Conservation (phyloP, 129 eudicot genomes). For the Heracleum sosnowskyi region DNA sequence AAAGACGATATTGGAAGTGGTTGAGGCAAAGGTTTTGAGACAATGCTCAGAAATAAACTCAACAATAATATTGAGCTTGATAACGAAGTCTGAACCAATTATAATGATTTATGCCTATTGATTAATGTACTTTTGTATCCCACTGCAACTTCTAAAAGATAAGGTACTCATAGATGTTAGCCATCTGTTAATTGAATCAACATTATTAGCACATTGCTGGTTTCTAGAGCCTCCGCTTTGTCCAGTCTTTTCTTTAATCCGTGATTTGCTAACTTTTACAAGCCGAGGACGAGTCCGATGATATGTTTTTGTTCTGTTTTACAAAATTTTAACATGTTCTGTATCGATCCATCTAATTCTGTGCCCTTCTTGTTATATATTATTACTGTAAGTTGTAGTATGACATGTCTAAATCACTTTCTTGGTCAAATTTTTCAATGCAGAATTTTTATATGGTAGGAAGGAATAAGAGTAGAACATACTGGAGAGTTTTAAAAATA, state of each 20-base stretch:
- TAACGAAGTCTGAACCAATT: neutral
- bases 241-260: neutral
- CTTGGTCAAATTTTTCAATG: conserved; percentile 5
- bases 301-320: neutral
- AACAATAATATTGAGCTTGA: neutral
- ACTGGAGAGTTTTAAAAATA: conserved; percentile 74
- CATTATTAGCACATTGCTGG: neutral
- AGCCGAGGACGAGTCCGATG: neutral
- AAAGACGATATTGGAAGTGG: neutral
- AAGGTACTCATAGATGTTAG: neutral
- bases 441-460: conserved; percentile 86
- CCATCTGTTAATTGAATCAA: neutral
- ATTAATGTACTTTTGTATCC: neutral
- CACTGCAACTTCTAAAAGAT: neutral
- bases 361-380: neutral
- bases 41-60: neutral
- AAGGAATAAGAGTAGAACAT: conserved; percentile 58
- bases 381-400: neutral
- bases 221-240: neutral
- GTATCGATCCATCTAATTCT: neutral
- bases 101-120: neutral
- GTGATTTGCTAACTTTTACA: neutral
- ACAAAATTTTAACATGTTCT: neutral
- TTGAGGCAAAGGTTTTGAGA: neutral
- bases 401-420: neutral